A percentile compares a stretch with the other conserved stretches of the same genome.
phyloP scores from a whole-genome alignment of 371 early-diverging fungal species.

The Phascolomyces articulosus region DNA sequence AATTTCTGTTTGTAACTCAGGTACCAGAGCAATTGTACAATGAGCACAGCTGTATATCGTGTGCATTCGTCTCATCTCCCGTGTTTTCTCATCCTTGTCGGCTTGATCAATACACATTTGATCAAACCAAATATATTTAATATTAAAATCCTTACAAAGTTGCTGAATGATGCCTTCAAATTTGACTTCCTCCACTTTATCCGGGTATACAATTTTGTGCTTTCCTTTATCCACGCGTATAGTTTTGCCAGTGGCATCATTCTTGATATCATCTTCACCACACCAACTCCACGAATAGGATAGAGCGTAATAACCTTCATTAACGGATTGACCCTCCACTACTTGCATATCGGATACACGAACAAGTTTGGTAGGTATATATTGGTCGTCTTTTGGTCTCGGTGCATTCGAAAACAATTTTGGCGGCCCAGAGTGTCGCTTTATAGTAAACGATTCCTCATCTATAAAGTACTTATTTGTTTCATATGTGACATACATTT shows the following conservation, averaged over 20 bases:
- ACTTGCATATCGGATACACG: constrained; percentile 3
- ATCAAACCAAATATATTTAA: constrained; percentile 55
- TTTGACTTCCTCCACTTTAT: neutral
- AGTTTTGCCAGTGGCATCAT: neutral
- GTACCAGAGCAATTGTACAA: neutral
- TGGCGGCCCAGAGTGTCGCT: neutral
- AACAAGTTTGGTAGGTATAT: neutral
- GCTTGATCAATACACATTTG: constrained; percentile 1
- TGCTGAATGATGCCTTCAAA: constrained; percentile 5
- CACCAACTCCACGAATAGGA: neutral
- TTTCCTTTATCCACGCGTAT: neutral
- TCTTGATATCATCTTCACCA: neutral
- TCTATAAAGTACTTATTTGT: neutral
- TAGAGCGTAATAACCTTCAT: neutral
- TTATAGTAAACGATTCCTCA: neutral
- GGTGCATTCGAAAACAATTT: neutral
- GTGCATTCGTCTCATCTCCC: neutral
- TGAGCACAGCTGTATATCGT: neutral
- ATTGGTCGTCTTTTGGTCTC: neutral
- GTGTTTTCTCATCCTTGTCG: neutral
- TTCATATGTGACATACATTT: neutral
- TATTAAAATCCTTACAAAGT: neutral
- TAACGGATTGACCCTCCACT: neutral
- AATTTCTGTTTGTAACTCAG: neutral
- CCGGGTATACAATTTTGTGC: neutral